A percentile compares a stretch with the other conserved stretches of the same genome.
phyloP scores from a whole-genome alignment of 1,284 basidiomycete species.

The Peniophora sp. region DNA sequence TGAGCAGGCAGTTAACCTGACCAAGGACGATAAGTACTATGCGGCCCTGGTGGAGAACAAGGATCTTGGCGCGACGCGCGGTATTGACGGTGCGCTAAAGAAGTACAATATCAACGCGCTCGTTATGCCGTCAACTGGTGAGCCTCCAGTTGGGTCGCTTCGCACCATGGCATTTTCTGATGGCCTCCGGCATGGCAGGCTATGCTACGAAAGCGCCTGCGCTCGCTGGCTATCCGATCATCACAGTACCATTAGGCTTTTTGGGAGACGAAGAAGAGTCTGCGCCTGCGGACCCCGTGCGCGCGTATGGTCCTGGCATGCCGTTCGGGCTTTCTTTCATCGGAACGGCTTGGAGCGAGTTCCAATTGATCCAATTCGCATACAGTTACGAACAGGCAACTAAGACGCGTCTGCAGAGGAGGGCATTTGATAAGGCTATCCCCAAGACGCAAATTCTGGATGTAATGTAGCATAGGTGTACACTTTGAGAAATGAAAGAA shows the following conservation, averaged over 20 bases:
- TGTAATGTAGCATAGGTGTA: conserved; percentile 26
- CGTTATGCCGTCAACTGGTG: conserved; percentile 29
- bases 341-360: conserved; percentile 43
- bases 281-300: conserved; percentile 23
- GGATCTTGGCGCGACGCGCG: conserved; percentile 28
- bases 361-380: conserved; percentile 36
- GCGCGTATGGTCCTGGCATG: conserved; percentile 28
- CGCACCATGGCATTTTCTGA: conserved; percentile 3
- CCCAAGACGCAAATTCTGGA: conserved; percentile 43
- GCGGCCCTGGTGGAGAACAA: conserved; percentile 27
- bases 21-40: conserved; percentile 28
- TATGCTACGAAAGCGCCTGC: conserved; percentile 23
- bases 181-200: conserved; percentile 8
- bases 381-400: conserved; percentile 53
- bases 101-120: conserved; percentile 35
- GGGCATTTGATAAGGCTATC: conserved; percentile 35
- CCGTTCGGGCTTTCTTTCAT: conserved; percentile 46
- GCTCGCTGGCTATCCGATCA: conserved; percentile 34
- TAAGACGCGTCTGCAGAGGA: conserved; percentile 30
- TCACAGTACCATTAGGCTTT: conserved; percentile 43
- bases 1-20: conserved; percentile 22
- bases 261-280: conserved; percentile 25
- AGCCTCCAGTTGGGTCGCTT: conserved; percentile 8
- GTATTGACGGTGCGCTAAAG: conserved; percentile 37
- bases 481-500: too few relatives aligned